These are phyloP conservation scores for Cyphellophora europaea DNA, from an alignment of 2,329 filamentous ascomycete species.

Conservation along the genomic window DNA sequence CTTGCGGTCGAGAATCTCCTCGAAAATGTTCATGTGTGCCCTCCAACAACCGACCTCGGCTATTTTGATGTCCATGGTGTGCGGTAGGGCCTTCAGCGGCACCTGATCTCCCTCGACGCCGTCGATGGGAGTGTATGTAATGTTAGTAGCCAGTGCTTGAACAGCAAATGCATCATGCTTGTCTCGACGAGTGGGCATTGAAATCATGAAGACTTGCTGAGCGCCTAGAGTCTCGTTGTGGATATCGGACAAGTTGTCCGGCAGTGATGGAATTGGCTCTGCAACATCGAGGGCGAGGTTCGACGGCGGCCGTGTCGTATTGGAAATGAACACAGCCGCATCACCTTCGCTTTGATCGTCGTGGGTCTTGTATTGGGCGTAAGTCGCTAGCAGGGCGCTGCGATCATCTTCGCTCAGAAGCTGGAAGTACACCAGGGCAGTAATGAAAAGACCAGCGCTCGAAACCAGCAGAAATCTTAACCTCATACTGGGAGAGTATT, in stretches of 20 bases:
- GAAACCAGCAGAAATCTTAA: too few species aligned
- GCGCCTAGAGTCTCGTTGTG: constrained; percentile 9
- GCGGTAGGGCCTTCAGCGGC: constrained; percentile 13
- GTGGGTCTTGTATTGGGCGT: too few species aligned
- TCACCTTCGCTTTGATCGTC: too few species aligned
- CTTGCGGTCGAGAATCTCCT: constrained; percentile 34
- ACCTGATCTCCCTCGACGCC: constrained; percentile 13
- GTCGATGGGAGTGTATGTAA: constrained; percentile 12
- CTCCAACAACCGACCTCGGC: constrained; percentile 25
- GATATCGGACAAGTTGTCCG: constrained; percentile 1
- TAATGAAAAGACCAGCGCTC: too few species aligned
- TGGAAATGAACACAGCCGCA: too few species aligned
- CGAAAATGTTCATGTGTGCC: constrained; percentile 29
- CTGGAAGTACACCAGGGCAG: too few species aligned
- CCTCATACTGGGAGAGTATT: too few species aligned
- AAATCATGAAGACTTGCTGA: constrained; percentile 37
- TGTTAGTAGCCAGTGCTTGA: constrained; percentile 29
- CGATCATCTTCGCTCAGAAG: too few species aligned
- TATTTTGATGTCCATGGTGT: constrained; percentile 10
- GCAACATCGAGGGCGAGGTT: neutral
- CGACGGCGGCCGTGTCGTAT: too few species aligned
- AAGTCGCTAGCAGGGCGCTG: too few species aligned
- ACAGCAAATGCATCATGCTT: constrained; percentile 41
- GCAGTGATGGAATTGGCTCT: neutral
- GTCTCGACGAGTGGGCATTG: constrained; percentile 38